Evolutionary conservation across 192 early-diverging fungal genomes (phyloP).

Genomic region (Linnemannia schmuckeri): DNA sequence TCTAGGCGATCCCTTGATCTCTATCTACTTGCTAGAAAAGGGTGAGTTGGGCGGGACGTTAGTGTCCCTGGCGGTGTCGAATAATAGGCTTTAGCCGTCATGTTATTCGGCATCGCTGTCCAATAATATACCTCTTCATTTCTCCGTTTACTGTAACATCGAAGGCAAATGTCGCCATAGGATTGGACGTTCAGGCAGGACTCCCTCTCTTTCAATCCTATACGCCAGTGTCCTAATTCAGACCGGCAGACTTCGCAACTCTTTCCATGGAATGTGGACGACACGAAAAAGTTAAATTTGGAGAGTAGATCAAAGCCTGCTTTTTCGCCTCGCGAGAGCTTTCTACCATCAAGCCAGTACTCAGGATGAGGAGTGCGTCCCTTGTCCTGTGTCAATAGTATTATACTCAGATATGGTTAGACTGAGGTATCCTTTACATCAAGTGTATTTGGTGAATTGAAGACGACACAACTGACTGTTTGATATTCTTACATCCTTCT

Average conservation of each 20-base stretch:
- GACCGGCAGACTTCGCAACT: not conserved
- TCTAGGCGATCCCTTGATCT: too few relatives aligned
- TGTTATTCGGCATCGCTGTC: too few relatives aligned
- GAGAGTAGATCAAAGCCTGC: constrained; percentile 4
- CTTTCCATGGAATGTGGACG: constrained; percentile 6
- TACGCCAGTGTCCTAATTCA: constrained; percentile 14
- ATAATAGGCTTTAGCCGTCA: too few relatives aligned
- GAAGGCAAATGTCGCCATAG: not conserved
- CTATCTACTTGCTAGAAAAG: too few relatives aligned
- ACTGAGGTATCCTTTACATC: not conserved
- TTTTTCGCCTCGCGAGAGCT: not conserved
- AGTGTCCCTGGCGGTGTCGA: too few relatives aligned
- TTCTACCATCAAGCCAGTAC: constrained; percentile 9
- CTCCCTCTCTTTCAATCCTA: not conserved
- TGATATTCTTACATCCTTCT: constrained; percentile 33
- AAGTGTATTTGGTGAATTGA: not conserved
- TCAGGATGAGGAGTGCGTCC: constrained; percentile 2
- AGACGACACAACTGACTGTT: not conserved
- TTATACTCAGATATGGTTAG: not conserved
- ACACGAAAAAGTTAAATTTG: constrained; percentile 17
- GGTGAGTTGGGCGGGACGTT: too few relatives aligned
- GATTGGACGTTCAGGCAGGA: constrained; percentile 5
- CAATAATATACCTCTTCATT: not conserved
- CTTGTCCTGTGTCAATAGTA: constrained; percentile 4
- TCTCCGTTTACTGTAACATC: constrained; percentile 4